Conservation (phyloP, 2,329 filamentous ascomycete species). For the Celoporthe dispersa region DNA sequence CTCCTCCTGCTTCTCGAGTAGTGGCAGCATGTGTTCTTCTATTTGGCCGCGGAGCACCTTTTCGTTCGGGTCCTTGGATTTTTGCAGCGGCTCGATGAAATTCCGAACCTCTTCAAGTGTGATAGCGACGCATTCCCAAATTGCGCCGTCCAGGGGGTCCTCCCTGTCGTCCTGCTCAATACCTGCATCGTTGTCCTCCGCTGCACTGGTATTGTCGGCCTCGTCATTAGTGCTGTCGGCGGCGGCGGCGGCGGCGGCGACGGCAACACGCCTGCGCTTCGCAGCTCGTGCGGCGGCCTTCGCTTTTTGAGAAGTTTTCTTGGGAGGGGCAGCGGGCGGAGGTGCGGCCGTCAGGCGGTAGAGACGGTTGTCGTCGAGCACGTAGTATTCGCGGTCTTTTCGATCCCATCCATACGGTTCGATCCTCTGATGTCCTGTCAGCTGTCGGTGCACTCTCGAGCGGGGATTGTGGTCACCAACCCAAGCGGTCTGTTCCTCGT, state of each 20-base stretch:
- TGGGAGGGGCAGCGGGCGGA: conserved; percentile 58
- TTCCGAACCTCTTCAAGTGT: conserved; percentile 75
- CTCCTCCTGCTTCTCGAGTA: conserved; percentile 79
- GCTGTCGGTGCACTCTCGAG: conserved; percentile 16
- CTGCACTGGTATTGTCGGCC: conserved; percentile 42
- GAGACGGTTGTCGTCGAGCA: conserved; percentile 91
- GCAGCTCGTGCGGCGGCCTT: conserved; percentile 68
- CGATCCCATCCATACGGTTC: conserved; percentile 88
- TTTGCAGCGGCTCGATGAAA: conserved; percentile 73
- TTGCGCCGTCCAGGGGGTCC: conserved; percentile 74
- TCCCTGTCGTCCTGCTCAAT: conserved; percentile 31
- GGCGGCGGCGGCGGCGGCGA: conserved; percentile 44
- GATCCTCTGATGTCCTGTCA: conserved; percentile 60
- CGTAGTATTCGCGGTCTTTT: conserved; percentile 83
- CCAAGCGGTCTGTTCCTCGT: conserved; percentile 82
- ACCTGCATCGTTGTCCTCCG: conserved; percentile 35
- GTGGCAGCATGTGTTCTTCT: conserved; percentile 77
- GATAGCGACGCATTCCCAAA: conserved; percentile 90
- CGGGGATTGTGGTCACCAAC: conserved; percentile 59
- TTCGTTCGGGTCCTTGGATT: conserved; percentile 83
- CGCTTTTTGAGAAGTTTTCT: conserved; percentile 67
- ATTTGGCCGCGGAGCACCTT: conserved; percentile 75
- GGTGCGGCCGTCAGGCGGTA: conserved; percentile 85
- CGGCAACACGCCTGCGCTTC: conserved; percentile 70
- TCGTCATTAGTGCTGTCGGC: conserved; percentile 36